phyloP scores from a whole-genome alignment of 164 flowering plant species.

The Paratinospora sagittata region DNA sequence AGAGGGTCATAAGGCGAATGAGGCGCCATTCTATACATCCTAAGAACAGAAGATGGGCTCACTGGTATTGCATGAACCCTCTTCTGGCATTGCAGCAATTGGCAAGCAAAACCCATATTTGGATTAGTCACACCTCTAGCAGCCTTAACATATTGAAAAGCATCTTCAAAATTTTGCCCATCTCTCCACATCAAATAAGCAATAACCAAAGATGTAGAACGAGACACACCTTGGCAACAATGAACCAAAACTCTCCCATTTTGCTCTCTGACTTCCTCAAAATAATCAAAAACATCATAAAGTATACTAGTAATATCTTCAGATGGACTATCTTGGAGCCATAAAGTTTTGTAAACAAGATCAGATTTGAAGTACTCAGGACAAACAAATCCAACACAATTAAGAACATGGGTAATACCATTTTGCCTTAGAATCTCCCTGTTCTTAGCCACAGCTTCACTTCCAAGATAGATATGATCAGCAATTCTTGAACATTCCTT shows the following conservation, averaged over 20 bases:
- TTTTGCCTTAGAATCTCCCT: conserved; percentile 51
- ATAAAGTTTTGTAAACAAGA: conserved; percentile 80
- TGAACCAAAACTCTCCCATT: conserved; percentile 79
- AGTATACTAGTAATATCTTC: conserved; percentile 87
- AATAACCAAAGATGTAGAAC: conserved; percentile 77
- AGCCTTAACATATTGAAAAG: conserved; percentile 71
- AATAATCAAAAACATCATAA: conserved; percentile 86
- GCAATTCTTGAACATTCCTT: conserved; percentile 77
- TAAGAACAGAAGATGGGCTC: conserved; percentile 58
- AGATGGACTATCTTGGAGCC: conserved; percentile 75
- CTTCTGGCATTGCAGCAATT: conserved; percentile 74
- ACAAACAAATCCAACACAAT: conserved; percentile 87
- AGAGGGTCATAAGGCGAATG: conserved; percentile 82
- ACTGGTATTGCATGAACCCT: conserved; percentile 65
- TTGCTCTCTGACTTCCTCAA: conserved; percentile 75
- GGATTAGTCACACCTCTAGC: conserved; percentile 81
- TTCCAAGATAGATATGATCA: conserved; percentile 73
- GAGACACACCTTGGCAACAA: conserved; percentile 81
- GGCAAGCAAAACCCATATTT: conserved; percentile 87
- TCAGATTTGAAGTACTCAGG: conserved; percentile 82
- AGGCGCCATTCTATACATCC: conserved; percentile 82
- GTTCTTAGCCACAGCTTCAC: conserved; percentile 72
- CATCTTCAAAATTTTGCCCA: conserved; percentile 74
- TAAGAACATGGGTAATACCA: conserved; percentile 79
- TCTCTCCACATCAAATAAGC: conserved; percentile 91